These are phyloP conservation scores for Ganoderma resinaceum DNA, from an alignment of 1,284 basidiomycete species.

Conservation along the genomic window DNA sequence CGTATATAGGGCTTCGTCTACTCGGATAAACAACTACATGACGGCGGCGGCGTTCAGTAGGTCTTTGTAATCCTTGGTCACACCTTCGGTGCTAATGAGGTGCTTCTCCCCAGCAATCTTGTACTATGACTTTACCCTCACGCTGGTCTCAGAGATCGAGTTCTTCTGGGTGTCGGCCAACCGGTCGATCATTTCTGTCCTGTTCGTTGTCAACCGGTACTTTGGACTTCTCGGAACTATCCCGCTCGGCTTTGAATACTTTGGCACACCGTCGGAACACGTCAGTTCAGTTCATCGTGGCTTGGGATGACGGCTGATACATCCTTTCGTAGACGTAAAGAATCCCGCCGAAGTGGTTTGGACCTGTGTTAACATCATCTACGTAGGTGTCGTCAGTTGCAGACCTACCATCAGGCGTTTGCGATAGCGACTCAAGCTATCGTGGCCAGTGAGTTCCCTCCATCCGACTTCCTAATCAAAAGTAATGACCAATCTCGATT, in stretches of 20 bases:
- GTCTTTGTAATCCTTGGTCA: not conserved
- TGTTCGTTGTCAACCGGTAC: conserved; percentile 29
- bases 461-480: not conserved
- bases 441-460: conserved; percentile 15
- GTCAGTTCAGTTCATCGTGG: conserved; percentile 6
- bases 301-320: not conserved
- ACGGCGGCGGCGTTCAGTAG: conserved; percentile 21
- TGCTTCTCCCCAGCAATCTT: conserved; percentile 22
- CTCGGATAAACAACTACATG: conserved; percentile 20
- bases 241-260: conserved; percentile 27
- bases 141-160: conserved; percentile 27
- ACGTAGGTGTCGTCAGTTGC: conserved; percentile 22
- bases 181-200: conserved; percentile 20
- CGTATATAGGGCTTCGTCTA: conserved; percentile 19
- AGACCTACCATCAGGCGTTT: conserved; percentile 27
- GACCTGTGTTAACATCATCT: not conserved
- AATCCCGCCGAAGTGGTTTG: not conserved
- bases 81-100: too few species aligned
- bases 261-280: conserved; percentile 16
- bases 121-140: conserved; percentile 33
- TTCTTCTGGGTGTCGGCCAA: conserved; percentile 29
- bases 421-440: conserved; percentile 20
- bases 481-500: not conserved
- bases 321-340: not conserved
- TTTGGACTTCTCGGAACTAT: conserved; percentile 24